phyloP scores from a whole-genome alignment of 2,329 filamentous ascomycete genomes.

The Diaporthe velutina region DNA sequence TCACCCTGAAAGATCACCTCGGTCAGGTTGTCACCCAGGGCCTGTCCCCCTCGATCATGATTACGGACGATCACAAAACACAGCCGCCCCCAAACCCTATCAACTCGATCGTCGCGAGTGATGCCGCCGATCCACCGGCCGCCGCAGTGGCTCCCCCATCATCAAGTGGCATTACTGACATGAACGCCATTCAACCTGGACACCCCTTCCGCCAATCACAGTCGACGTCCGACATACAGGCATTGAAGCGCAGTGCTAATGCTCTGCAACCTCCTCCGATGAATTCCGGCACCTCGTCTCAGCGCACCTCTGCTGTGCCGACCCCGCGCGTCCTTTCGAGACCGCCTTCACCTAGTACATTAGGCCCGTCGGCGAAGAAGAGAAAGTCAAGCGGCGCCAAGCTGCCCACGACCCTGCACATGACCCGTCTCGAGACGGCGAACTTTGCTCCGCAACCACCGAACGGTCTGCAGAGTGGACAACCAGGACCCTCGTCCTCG shows the following conservation, averaged over 20 bases:
- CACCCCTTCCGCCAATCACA: slow-evolving; percentile 68
- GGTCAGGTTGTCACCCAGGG: slow-evolving; percentile 85
- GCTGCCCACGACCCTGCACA: slow-evolving; percentile 79
- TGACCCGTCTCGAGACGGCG: slow-evolving; percentile 82
- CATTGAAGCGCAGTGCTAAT: slow-evolving; percentile 58
- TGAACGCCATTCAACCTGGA: slow-evolving; percentile 51
- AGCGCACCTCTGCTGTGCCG: slow-evolving; percentile 54
- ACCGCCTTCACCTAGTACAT: slow-evolving; percentile 77
- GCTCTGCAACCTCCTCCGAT: slow-evolving; percentile 26
- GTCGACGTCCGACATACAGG: slow-evolving; percentile 74
- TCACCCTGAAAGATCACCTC: slow-evolving; percentile 88
- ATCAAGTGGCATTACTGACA: slow-evolving; percentile 44
- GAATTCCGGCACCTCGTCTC: slow-evolving; percentile 43
- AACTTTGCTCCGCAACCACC: slow-evolving; percentile 47
- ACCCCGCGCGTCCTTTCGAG: slow-evolving; percentile 76
- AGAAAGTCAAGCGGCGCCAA: slow-evolving; percentile 83
- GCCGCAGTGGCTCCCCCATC: slow-evolving; percentile 25
- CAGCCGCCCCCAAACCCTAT: slow-evolving; percentile 61
- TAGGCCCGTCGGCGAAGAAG: slow-evolving; percentile 80
- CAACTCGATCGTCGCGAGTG: slow-evolving; percentile 31
- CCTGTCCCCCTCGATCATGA: slow-evolving; percentile 91
- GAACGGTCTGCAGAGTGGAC: slow-evolving; percentile 52
- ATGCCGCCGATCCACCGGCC: slow-evolving; percentile 36
- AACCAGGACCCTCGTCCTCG: slow-evolving; percentile 49
- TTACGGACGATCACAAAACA: slow-evolving; percentile 98